Evolutionary conservation across 805 yeast genomes (phyloP).

Genomic region (Candida multigemmis): DNA sequence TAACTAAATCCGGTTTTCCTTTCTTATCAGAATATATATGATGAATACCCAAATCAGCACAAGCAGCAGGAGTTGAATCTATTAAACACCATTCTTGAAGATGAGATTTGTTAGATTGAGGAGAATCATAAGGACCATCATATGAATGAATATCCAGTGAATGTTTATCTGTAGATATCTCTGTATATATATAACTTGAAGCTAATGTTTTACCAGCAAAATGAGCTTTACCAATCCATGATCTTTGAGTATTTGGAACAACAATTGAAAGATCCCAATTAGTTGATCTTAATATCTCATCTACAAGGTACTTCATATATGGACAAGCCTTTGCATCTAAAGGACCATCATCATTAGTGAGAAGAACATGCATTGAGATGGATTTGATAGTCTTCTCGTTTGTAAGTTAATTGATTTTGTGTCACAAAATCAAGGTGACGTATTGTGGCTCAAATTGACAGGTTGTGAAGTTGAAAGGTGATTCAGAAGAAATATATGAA

Average conservation of each 20-base stretch:
- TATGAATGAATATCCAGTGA: constrained; percentile 28
- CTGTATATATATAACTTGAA: constrained; percentile 56
- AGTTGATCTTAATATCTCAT: constrained; percentile 52
- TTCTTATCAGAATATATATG: constrained; percentile 43
- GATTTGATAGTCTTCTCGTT: constrained; percentile 1
- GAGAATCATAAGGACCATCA: constrained; percentile 59
- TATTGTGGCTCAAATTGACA: too few species aligned
- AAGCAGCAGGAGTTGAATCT: constrained; percentile 94
- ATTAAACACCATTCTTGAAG: constrained; percentile 78
- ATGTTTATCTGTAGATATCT: constrained; percentile 38
- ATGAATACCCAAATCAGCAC: constrained; percentile 83
- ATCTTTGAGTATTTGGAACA: constrained; percentile 77
- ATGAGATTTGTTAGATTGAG: constrained; percentile 27
- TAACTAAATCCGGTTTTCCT: constrained; percentile 64
- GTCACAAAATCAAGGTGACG: too few species aligned
- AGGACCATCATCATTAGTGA: constrained; percentile 97
- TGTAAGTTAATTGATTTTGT: not conserved
- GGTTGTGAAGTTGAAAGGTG: too few species aligned
- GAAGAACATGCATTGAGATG: constrained; percentile 44
- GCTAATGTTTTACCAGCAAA: constrained; percentile 65
- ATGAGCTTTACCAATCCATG: constrained; percentile 98
- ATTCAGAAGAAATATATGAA: too few species aligned
- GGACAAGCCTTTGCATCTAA: constrained; percentile 74
- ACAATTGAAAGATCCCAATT: constrained; percentile 82
- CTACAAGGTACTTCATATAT: constrained; percentile 73